phyloP scores from a whole-genome alignment of 208 protist species.

The Leishmania lainsoni region DNA sequence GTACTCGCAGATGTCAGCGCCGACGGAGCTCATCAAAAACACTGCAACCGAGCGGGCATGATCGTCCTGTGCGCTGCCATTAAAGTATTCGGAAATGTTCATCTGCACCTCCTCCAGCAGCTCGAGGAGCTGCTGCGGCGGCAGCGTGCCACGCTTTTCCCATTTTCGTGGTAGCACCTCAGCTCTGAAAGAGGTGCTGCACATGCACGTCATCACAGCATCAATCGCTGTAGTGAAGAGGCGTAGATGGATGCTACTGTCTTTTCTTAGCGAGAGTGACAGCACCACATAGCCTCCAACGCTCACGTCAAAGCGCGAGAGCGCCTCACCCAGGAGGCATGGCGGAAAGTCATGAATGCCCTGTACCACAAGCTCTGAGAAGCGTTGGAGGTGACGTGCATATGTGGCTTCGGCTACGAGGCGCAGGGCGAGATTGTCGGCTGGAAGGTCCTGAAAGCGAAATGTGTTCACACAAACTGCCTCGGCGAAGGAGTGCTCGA shows the following conservation, averaged over 20 bases:
- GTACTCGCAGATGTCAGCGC: slow-evolving; percentile 69
- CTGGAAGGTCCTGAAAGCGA: slow-evolving; percentile 76
- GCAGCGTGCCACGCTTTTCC: slow-evolving; percentile 42
- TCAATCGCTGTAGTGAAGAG: slow-evolving; percentile 69
- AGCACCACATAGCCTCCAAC: slow-evolving; percentile 79
- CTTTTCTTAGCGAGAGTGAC: slow-evolving; percentile 49
- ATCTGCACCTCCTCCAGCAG: slow-evolving; percentile 81
- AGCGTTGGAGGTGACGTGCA: slow-evolving; percentile 68
- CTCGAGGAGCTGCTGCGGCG: slow-evolving; percentile 62
- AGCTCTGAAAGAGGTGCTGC: slow-evolving; percentile 63
- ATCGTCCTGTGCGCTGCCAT: slow-evolving; percentile 80
- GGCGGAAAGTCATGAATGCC: slow-evolving; percentile 65
- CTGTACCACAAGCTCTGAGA: slow-evolving; percentile 53
- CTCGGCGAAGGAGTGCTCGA: slow-evolving; percentile 50
- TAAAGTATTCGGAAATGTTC: slow-evolving; percentile 85
- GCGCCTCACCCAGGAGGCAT: slow-evolving; percentile 47
- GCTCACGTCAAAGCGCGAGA: slow-evolving; percentile 67
- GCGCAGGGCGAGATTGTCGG: slow-evolving; percentile 51
- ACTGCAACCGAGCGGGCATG: slow-evolving; percentile 62
- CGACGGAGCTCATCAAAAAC: slow-evolving; percentile 85
- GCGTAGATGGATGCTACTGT: slow-evolving; percentile 37
- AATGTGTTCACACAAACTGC: slow-evolving; percentile 57
- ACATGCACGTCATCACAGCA: slow-evolving; percentile 73
- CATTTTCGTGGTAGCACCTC: slow-evolving; percentile 66
- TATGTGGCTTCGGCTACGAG: slow-evolving; percentile 86